These are phyloP conservation scores for Tolypocladium pustulatum DNA, from an alignment of 2,329 filamentous ascomycete species.

Conservation along the genomic window DNA sequence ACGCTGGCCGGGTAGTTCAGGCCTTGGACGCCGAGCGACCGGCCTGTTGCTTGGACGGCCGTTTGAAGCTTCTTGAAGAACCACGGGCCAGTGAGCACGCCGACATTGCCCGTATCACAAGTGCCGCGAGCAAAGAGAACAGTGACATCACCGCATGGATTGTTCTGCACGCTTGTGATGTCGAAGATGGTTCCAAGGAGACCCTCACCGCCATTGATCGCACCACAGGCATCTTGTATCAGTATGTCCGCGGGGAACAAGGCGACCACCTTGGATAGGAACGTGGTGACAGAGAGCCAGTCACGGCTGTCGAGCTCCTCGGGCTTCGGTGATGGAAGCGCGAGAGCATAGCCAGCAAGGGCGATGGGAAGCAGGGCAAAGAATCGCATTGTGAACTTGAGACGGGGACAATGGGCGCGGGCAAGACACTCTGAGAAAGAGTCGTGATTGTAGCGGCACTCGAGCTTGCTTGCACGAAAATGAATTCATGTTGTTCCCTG, in stretches of 20 bases:
- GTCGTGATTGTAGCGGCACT: not conserved
- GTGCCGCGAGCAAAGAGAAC: conserved; percentile 19
- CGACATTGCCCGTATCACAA: conserved; percentile 18
- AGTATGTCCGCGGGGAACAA: conserved; percentile 7
- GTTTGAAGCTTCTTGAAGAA: conserved; percentile 13
- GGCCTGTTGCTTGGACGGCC: conserved; percentile 1
- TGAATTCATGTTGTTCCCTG: not conserved
- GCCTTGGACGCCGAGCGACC: conserved; percentile 14
- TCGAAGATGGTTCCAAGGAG: conserved; percentile 5
- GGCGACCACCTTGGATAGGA: conserved; percentile 3
- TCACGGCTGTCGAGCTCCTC: not conserved
- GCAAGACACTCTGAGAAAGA: not conserved
- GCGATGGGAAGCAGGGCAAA: not conserved
- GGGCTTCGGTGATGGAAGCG: not conserved
- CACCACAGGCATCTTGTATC: conserved; percentile 6
- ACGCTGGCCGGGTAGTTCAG: conserved; percentile 16
- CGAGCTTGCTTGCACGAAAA: not conserved
- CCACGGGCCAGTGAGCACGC: conserved; percentile 15
- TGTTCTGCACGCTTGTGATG: conserved; percentile 6
- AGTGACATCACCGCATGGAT: conserved; percentile 14
- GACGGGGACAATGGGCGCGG: not conserved
- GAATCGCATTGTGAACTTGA: not conserved
- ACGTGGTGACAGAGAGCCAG: conserved; percentile 2
- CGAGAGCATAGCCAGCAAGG: not conserved
- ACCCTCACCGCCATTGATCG: conserved; percentile 6